Conservation (phyloP, 129 eudicot genomes). For the Flaveria sonorensis region DNA sequence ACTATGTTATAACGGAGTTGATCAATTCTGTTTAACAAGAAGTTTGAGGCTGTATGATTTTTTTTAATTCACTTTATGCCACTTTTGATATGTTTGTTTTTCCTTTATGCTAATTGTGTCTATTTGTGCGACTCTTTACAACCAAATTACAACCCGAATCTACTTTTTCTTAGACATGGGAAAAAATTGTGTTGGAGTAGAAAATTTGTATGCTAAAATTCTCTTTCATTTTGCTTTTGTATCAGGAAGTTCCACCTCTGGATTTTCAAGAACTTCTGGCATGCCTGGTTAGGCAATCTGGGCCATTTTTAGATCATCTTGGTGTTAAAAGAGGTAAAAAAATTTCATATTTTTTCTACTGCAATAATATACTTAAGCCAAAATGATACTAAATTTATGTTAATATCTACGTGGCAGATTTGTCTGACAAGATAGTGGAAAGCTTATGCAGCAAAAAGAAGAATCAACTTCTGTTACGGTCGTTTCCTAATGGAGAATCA, state of each 20-base stretch:
- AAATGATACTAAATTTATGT: slow-evolving; percentile 14
- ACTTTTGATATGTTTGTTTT: not conserved
- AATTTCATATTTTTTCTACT: not conserved
- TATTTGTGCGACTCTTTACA: not conserved
- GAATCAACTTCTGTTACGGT: slow-evolving; percentile 58
- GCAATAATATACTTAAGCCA: not conserved
- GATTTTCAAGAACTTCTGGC: slow-evolving; percentile 94
- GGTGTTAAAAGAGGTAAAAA: slow-evolving; percentile 76
- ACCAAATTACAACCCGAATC: not conserved
- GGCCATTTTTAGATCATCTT: slow-evolving; percentile 83
- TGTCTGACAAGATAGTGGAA: slow-evolving; percentile 92
- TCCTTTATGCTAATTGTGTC: not conserved
- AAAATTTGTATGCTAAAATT: not conserved
- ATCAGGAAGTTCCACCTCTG: slow-evolving; percentile 87
- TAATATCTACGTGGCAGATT: slow-evolving; percentile 45
- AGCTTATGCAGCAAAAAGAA: slow-evolving; percentile 82
- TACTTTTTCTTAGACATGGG: not conserved
- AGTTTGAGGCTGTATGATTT: not conserved
- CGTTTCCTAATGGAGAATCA: slow-evolving; percentile 66
- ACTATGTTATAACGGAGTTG: not conserved
- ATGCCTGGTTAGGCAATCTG: slow-evolving; percentile 84
- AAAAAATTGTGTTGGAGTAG: not conserved
- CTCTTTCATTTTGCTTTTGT: slow-evolving; percentile 17
- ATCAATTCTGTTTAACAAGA: not conserved
- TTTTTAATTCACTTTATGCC: not conserved